Evolutionary conservation across 2,329 filamentous ascomycete genomes (phyloP).

Genomic region (Saccharata proteae): DNA sequence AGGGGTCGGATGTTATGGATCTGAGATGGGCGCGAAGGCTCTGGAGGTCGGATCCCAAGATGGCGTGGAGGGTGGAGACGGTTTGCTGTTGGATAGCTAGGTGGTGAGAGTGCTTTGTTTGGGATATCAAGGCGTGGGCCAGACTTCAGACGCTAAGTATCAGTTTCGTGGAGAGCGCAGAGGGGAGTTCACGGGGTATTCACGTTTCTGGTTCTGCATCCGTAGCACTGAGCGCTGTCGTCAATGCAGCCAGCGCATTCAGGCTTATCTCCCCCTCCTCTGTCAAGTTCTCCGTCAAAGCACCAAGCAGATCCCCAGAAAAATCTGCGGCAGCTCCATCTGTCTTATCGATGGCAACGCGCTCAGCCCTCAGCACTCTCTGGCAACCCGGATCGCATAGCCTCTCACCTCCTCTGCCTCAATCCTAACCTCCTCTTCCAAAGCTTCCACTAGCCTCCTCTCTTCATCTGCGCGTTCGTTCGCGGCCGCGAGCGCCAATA

Average conservation of each 20-base stretch:
- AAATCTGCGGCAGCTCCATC: background rate
- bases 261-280: slow-evolving; percentile 19
- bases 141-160: slow-evolving; percentile 8
- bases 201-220: slow-evolving; percentile 14
- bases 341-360: slow-evolving; percentile 1
- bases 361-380: too few species aligned
- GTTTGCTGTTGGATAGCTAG: slow-evolving; percentile 21
- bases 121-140: slow-evolving; percentile 23
- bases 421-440: slow-evolving; percentile 24
- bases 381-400: background rate
- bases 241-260: slow-evolving; percentile 23
- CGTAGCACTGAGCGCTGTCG: slow-evolving; percentile 24
- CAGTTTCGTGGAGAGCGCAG: background rate
- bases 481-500: slow-evolving; percentile 60
- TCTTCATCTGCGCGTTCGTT: slow-evolving; percentile 74
- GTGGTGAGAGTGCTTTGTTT: slow-evolving; percentile 19
- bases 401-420: slow-evolving; percentile 33
- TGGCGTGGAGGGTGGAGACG: slow-evolving; percentile 20
- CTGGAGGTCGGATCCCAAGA: slow-evolving; percentile 21
- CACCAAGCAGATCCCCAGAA: background rate
- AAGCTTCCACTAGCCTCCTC: slow-evolving; percentile 43
- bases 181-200: slow-evolving; percentile 4
- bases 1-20: slow-evolving; percentile 19
- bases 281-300: slow-evolving; percentile 2
- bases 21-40: slow-evolving; percentile 17